These are phyloP conservation scores for Triticum turgidum DNA, from an alignment of 176 grass and related monocot genomes.

Conservation along the genomic window DNA sequence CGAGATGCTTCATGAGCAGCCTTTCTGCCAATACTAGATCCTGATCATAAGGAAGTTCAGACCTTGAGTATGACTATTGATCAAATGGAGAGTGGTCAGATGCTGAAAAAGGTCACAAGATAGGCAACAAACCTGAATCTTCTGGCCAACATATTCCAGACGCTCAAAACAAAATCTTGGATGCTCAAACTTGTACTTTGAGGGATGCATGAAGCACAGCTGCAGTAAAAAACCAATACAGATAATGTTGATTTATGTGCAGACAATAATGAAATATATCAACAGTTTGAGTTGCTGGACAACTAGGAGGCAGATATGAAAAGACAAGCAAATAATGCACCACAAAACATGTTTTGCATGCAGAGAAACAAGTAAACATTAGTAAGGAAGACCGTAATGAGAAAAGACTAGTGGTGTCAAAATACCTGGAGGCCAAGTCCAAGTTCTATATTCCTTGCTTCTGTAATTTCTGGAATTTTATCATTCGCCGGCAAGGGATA, in stretches of 20 bases:
- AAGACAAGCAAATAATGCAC: not conserved
- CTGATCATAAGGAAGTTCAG: slow-evolving; percentile 37
- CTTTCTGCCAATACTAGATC: slow-evolving; percentile 95
- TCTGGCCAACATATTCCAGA: slow-evolving; percentile 92
- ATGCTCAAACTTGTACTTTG: slow-evolving; percentile 97
- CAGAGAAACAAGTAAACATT: not conserved
- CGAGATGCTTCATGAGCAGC: slow-evolving; percentile 97
- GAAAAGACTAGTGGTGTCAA: not conserved
- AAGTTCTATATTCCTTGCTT: slow-evolving; percentile 98
- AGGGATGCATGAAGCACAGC: slow-evolving; percentile 90
- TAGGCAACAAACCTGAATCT: slow-evolving; percentile 77
- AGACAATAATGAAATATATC: not conserved
- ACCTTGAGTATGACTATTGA: slow-evolving; percentile 13
- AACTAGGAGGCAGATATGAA: not conserved
- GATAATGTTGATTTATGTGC: not conserved
- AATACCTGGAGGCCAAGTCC: slow-evolving; percentile 97
- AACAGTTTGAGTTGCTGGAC: not conserved
- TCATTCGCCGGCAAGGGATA: slow-evolving; percentile 85
- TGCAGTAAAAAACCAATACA: slow-evolving; percentile 17
- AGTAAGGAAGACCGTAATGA: not conserved
- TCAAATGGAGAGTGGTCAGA: not conserved
- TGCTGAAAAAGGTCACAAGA: not conserved
- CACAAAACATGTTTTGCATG: not conserved
- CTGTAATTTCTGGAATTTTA: slow-evolving; percentile 93
- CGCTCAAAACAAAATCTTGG: slow-evolving; percentile 97